These are phyloP conservation scores for Cryptosporidium meleagridis DNA, from an alignment of 169 alveolate species.

Conservation along the genomic window DNA sequence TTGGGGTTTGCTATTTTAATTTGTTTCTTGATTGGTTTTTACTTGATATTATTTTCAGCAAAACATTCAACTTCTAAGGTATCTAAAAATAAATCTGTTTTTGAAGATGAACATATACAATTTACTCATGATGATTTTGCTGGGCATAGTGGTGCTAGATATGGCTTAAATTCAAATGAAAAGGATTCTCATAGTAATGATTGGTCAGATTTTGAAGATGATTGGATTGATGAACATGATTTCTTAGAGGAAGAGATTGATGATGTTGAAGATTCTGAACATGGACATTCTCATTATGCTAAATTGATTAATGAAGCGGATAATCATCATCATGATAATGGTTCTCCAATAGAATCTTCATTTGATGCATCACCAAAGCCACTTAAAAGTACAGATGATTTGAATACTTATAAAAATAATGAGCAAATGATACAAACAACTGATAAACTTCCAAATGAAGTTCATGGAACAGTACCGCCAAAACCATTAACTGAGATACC, in stretches of 20 bases:
- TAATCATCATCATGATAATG: neutral
- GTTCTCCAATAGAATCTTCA: neutral
- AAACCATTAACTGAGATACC: conserved; percentile 40
- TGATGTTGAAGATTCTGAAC: conserved; percentile 64
- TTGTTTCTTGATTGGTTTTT: conserved; percentile 42
- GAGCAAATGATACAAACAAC: neutral
- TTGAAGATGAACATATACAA: conserved; percentile 17
- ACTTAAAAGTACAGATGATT: conserved; percentile 3
- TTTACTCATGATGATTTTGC: neutral
- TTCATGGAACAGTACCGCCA: conserved; percentile 55
- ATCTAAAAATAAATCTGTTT: neutral
- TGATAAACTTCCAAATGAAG: conserved; percentile 47
- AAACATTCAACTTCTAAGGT: neutral
- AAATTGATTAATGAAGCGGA: conserved; percentile 10
- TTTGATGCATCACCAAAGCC: conserved; percentile 10
- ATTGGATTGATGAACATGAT: conserved; percentile 71
- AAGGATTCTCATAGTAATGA: conserved; percentile 28
- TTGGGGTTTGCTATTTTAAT: neutral
- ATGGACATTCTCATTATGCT: conserved; percentile 60
- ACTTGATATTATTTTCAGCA: neutral
- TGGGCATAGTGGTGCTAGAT: neutral
- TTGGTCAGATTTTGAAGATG: conserved; percentile 74
- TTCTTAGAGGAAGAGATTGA: conserved; percentile 62
- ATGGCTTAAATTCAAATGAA: neutral
- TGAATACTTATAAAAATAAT: neutral